phyloP scores from a whole-genome alignment of 1,139 yeast species.

The Geotrichum klebahnii region DNA sequence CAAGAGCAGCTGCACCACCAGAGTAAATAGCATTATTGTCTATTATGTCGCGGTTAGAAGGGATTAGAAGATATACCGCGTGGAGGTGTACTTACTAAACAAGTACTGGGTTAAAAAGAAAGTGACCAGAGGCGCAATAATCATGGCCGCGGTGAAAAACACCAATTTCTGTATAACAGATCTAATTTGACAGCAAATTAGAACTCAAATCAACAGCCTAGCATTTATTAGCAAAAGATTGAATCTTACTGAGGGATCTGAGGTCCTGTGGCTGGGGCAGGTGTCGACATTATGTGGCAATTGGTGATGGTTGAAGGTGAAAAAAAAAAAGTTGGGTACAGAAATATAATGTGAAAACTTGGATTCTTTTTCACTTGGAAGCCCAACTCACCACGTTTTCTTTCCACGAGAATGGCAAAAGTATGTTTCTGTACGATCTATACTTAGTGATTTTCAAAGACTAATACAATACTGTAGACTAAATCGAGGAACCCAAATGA shows the following conservation, averaged over 20 bases:
- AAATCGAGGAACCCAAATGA: background rate
- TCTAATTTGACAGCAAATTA: slow-evolving; percentile 41
- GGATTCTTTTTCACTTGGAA: too few species aligned
- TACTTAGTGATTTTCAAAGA: too few species aligned
- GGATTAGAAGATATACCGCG: background rate
- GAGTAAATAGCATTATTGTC: slow-evolving; percentile 63
- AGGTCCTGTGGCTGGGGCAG: background rate
- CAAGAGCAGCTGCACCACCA: slow-evolving; percentile 86
- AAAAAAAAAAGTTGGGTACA: background rate
- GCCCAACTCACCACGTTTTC: background rate
- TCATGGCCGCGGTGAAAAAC: slow-evolving; percentile 87
- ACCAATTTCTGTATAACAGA: slow-evolving; percentile 67
- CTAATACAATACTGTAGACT: too few species aligned
- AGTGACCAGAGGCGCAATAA: slow-evolving; percentile 65
- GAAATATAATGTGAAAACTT: too few species aligned
- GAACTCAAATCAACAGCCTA: background rate
- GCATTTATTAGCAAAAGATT: background rate
- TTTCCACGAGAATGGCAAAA: background rate
- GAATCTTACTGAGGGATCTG: slow-evolving; percentile 21
- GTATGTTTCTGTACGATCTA: too few species aligned
- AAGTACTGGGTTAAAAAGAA: slow-evolving; percentile 63
- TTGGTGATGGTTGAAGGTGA: background rate
- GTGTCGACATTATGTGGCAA: background rate
- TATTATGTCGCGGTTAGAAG: slow-evolving; percentile 25
- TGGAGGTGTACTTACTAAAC: slow-evolving; percentile 34